Percentiles rank a stretch among this genome's conserved stretches.
These are phyloP conservation scores for Paspalum vaginatum DNA, from an alignment of 176 grass and related monocot species.

Conservation along the genomic window DNA sequence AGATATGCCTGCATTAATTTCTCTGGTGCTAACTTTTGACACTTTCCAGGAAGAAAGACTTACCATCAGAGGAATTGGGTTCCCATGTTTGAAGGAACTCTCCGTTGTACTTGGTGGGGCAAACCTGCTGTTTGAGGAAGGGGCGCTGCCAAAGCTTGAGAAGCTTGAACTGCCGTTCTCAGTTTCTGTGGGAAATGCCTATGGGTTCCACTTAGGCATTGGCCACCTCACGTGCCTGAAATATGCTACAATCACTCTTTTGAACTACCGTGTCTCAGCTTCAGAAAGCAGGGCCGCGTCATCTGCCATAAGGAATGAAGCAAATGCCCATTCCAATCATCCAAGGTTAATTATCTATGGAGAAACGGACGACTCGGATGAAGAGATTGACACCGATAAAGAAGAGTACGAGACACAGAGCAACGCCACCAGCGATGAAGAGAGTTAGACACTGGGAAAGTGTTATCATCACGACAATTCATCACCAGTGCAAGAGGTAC, in stretches of 20 bases:
- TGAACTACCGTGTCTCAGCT: fast-evolving
- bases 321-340: not conserved
- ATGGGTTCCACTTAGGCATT: slow-evolving; percentile 21
- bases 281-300: not conserved
- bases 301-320: slow-evolving; percentile 4
- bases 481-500: not conserved
- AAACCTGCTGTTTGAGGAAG: not conserved
- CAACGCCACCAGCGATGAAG: not conserved
- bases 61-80: not conserved
- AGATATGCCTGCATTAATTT: slow-evolving; percentile 5
- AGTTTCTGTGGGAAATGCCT: not conserved
- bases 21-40: fast-evolving
- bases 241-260: not conserved
- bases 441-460: not conserved
- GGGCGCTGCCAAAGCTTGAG: not conserved
- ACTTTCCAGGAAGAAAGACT: not conserved
- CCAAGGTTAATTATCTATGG: not conserved
- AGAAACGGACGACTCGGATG: not conserved
- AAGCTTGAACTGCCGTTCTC: not conserved
- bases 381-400: not conserved
- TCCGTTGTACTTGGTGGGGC: fast-evolving
- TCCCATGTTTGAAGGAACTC: slow-evolving; percentile 10
- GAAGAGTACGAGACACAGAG: not conserved
- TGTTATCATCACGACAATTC: not conserved
- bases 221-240: not conserved